Conservation (phyloP, 306 rosid species). For the cucumber (Cucumis sativus) region Cucumber_9930_V3 NC_026661.2:16535001-16535500, state of each 20-base stretch:
- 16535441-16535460: slow-evolving; percentile 98
- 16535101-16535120: too few species aligned
- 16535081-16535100: too few species aligned
- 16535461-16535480: slow-evolving; percentile 52
- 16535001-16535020: too few species aligned
- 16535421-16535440: slow-evolving; percentile 79
- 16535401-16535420: slow-evolving; percentile 72
- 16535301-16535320: neutral
- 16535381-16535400: neutral
- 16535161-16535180: neutral
- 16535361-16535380: neutral
- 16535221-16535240: neutral
- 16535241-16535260: neutral
- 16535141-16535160: neutral
- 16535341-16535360: neutral
- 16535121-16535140: too few species aligned
- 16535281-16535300: neutral
- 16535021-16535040: too few species aligned
- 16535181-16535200: neutral
- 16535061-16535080: too few species aligned
- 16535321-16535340: neutral
- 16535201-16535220: neutral
- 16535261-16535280: neutral
- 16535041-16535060: too few species aligned
- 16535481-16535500: slow-evolving; percentile 9